These are phyloP conservation scores for Pelargonium citronellum DNA, from an alignment of 441 rosid genomes.

Conservation along the genomic window DNA sequence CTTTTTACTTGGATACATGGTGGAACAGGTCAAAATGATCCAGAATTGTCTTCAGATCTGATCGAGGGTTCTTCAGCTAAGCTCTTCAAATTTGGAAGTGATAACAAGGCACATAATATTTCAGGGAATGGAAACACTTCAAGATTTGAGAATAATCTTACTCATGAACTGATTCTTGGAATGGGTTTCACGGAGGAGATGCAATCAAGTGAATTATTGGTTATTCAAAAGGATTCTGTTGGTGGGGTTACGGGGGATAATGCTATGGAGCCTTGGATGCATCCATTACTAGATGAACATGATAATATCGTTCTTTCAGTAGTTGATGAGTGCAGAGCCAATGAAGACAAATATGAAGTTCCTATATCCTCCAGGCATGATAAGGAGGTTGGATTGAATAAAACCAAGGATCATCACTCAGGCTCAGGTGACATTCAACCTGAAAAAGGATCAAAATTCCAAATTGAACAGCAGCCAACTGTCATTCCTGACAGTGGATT, in stretches of 20 bases:
- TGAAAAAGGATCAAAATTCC: conserved; percentile 11
- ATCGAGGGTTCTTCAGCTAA: conserved; percentile 10
- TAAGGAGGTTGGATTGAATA: conserved; percentile 12
- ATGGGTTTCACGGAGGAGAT: not conserved
- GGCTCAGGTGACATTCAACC: conserved; percentile 7
- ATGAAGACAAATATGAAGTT: conserved; percentile 8
- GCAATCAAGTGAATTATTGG: conserved; percentile 7
- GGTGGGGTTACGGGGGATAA: conserved; percentile 14
- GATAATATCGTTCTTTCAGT: not conserved
- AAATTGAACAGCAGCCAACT: conserved; percentile 12
- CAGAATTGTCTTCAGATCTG: conserved; percentile 16
- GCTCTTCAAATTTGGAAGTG: conserved; percentile 17
- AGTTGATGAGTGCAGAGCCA: not conserved
- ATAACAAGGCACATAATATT: conserved; percentile 3
- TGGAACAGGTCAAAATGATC: conserved; percentile 10
- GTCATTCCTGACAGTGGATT: conserved; percentile 6
- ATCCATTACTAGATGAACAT: not conserved
- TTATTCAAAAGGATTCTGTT: not conserved
- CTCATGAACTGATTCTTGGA: conserved; percentile 1
- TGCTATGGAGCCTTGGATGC: not conserved
- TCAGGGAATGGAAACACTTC: not conserved
- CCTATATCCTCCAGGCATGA: not conserved
- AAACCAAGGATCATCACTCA: conserved; percentile 1
- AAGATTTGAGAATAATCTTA: conserved; percentile 14
- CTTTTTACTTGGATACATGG: conserved; percentile 10